Conservation (phyloP, 2,329 filamentous ascomycete species). For the Dissoconium aciculare region DNA sequence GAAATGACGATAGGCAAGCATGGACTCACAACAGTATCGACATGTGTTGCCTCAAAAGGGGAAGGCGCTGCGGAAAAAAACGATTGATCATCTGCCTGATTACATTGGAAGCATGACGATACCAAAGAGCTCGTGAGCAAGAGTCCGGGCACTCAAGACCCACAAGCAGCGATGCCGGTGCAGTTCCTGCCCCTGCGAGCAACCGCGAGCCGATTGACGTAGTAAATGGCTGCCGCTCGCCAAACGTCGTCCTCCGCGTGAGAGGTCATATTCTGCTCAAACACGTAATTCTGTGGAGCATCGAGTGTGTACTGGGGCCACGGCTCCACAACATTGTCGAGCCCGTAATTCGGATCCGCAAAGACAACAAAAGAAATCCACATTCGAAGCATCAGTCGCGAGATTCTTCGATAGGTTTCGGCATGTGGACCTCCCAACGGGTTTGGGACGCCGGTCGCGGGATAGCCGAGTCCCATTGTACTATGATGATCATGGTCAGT, state of each 20-base stretch:
- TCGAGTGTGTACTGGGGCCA: conserved; percentile 34
- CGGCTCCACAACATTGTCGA: conserved; percentile 15
- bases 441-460: conserved; percentile 21
- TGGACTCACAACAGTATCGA: no score
- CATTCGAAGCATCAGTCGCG: conserved; percentile 36
- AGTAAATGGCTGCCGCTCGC: conserved; percentile 29
- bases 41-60: no score
- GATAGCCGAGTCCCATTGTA: conserved; percentile 28
- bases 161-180: conserved; percentile 13
- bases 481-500: not conserved
- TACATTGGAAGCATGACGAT: no score
- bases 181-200: conserved; percentile 13
- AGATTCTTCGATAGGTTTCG: conserved; percentile 29
- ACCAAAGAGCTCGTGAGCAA: no score
- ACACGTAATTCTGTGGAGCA: conserved; percentile 34
- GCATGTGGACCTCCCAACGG: conserved; percentile 12
- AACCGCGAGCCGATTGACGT: conserved; percentile 16
- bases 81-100: no score
- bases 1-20: no score
- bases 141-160: conserved; percentile 2
- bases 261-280: conserved; percentile 32
- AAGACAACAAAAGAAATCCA: conserved; percentile 38
- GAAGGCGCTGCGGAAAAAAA: no score
- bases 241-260: conserved; percentile 31
- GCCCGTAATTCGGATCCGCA: conserved; percentile 27